A percentile compares a stretch with the other conserved stretches of the same genome.
phyloP scores from a whole-genome alignment of 2,329 filamentous ascomycete genomes.

The Trichoderma cornu-damae region DNA sequence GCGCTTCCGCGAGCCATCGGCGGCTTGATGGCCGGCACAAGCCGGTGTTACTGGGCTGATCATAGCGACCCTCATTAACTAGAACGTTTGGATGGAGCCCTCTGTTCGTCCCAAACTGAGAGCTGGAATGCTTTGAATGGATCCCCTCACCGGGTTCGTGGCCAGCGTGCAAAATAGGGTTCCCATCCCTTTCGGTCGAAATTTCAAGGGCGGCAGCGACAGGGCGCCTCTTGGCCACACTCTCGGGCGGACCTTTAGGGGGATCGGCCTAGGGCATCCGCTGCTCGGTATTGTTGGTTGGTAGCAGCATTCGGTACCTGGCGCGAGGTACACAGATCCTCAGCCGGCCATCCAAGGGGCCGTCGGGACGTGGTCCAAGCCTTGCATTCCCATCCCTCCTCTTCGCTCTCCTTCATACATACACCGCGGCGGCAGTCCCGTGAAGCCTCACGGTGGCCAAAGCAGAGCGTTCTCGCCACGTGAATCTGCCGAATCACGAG shows the following conservation, averaged over 20 bases:
- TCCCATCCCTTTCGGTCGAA: not conserved
- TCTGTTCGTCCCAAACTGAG: not conserved
- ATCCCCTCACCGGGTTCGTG: not conserved
- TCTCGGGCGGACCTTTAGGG: not conserved
- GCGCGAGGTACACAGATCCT: not conserved
- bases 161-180: not conserved
- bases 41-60: conserved; percentile 4
- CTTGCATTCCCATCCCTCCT: not conserved
- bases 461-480: not conserved
- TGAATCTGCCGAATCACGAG: conserved; percentile 5
- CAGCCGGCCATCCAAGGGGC: conserved; percentile 7
- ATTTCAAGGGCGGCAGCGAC: not conserved
- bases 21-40: not conserved
- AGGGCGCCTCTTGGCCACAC: not conserved
- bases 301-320: not conserved
- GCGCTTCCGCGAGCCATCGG: conserved; percentile 11
- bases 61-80: conserved; percentile 5
- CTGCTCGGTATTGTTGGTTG: not conserved
- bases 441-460: not conserved
- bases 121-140: conserved; percentile 3
- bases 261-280: not conserved
- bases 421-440: not conserved
- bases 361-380: not conserved
- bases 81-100: not conserved
- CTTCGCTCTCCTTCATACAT: conserved; percentile 1